Conservation (phyloP, 2,329 filamentous ascomycete genomes). For the Leptographium radiaticola region DNA sequence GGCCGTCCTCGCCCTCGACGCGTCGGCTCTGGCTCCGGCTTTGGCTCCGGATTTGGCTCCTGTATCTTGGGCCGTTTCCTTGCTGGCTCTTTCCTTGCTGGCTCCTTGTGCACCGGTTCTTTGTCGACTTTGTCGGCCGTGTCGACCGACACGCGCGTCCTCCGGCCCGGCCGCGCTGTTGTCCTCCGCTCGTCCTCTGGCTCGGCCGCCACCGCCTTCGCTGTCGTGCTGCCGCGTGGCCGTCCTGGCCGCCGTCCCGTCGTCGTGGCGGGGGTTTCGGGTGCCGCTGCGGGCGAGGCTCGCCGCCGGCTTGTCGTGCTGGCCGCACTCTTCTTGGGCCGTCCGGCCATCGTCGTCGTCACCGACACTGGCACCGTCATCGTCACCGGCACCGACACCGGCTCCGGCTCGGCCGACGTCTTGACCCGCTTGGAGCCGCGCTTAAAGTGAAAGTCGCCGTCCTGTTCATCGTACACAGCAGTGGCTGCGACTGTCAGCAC, state of each 20-base stretch:
- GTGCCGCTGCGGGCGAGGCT: background rate
- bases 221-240: background rate
- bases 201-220: background rate
- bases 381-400: slow-evolving; percentile 11
- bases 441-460: slow-evolving; percentile 66
- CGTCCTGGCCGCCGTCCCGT: background rate
- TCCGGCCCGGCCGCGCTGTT: background rate
- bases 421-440: slow-evolving; percentile 54
- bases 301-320: slow-evolving; percentile 18
- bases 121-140: background rate
- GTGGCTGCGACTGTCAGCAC: slow-evolving; percentile 15
- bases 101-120: no score
- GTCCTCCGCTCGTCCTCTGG: background rate
- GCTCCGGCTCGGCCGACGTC: slow-evolving; percentile 31
- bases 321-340: background rate
- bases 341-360: background rate
- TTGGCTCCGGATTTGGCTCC: background rate
- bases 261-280: background rate
- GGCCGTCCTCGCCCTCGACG: slow-evolving; percentile 26
- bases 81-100: no score
- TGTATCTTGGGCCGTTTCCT: no score
- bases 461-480: slow-evolving; percentile 53
- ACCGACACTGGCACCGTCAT: slow-evolving; percentile 15
- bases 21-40: slow-evolving; percentile 10
- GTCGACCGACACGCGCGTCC: background rate